These are phyloP conservation scores for Microsporum canis DNA, from an alignment of 2,329 filamentous ascomycete genomes.

Conservation along the genomic window DNA sequence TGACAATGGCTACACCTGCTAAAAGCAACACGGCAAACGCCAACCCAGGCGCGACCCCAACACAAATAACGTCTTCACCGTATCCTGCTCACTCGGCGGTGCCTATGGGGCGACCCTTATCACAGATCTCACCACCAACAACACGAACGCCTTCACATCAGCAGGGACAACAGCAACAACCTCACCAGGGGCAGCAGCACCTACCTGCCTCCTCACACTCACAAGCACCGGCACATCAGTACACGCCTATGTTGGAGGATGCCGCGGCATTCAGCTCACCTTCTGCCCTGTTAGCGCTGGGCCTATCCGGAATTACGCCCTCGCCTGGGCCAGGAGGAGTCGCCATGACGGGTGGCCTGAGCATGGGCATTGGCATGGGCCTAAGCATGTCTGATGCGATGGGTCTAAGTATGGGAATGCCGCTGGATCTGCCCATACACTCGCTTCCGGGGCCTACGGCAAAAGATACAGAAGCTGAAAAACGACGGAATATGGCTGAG, in stretches of 20 bases:
- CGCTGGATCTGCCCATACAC: constrained; percentile 23
- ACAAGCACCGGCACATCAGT: constrained; percentile 22
- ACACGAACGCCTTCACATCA: constrained; percentile 33
- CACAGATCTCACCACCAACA: constrained; percentile 37
- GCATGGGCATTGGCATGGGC: constrained; percentile 31
- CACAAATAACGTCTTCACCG: constrained; percentile 31
- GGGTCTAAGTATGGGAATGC: constrained; percentile 29
- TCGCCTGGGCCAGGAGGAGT: constrained; percentile 27
- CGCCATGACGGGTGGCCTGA: constrained; percentile 26
- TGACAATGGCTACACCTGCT: constrained; percentile 33
- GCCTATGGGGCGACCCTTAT: constrained; percentile 30
- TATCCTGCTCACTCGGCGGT: constrained; percentile 31
- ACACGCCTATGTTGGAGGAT: constrained; percentile 25
- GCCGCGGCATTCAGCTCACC: constrained; percentile 36
- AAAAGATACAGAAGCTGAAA: constrained; percentile 34
- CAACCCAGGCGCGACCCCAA: constrained; percentile 34
- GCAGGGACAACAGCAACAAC: constrained; percentile 22
- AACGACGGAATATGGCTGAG: constrained; percentile 31
- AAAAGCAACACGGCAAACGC: constrained; percentile 26
- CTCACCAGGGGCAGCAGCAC: constrained; percentile 28
- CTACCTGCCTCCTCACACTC: constrained; percentile 36
- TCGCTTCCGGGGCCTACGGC: constrained; percentile 14
- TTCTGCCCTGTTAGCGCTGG: constrained; percentile 35
- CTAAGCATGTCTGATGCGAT: constrained; percentile 32
- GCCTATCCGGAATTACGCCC: constrained; percentile 32